Conservation (phyloP, 345 rosid species). For the Populus deltoides region DNA sequence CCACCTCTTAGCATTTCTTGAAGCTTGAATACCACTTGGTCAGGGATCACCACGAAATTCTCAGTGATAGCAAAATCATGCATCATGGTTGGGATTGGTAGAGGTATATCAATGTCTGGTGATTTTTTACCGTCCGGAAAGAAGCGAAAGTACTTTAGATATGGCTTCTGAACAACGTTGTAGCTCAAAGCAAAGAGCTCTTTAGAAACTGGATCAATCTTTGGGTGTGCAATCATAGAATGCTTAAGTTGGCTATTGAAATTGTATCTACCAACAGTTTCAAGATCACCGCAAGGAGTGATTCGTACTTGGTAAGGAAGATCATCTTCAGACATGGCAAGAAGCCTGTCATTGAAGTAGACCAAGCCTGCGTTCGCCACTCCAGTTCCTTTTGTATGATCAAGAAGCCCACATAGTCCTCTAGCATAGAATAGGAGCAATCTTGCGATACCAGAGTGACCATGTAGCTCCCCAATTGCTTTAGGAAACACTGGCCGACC, state of each 20-base stretch:
- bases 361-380: conserved; percentile 90
- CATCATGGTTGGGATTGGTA: conserved; percentile 80
- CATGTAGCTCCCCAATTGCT: conserved; percentile 87
- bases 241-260: conserved; percentile 59
- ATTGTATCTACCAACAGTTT: conserved; percentile 65
- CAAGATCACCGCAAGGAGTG: conserved; percentile 60
- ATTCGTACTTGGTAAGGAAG: conserved; percentile 78
- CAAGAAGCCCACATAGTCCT: conserved; percentile 61
- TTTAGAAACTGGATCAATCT: conserved; percentile 63
- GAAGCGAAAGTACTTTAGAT: conserved; percentile 68
- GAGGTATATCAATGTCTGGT: conserved; percentile 74
- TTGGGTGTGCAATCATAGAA: conserved; percentile 95
- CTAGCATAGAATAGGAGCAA: conserved; percentile 69
- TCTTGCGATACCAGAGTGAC: conserved; percentile 75
- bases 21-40: conserved; percentile 86
- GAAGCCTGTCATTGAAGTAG: conserved; percentile 65
- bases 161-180: conserved; percentile 77
- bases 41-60: conserved; percentile 81
- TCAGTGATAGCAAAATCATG: conserved; percentile 91
- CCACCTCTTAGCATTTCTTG: conserved; percentile 81
- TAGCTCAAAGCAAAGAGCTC: conserved; percentile 81
- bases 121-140: conserved; percentile 62
- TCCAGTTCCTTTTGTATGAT: conserved; percentile 68
- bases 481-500: conserved; percentile 66
- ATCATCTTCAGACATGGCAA: conserved; percentile 93